phyloP scores from a whole-genome alignment of 2,329 filamentous ascomycete genomes.

The Scytalidium lignicola region DNA sequence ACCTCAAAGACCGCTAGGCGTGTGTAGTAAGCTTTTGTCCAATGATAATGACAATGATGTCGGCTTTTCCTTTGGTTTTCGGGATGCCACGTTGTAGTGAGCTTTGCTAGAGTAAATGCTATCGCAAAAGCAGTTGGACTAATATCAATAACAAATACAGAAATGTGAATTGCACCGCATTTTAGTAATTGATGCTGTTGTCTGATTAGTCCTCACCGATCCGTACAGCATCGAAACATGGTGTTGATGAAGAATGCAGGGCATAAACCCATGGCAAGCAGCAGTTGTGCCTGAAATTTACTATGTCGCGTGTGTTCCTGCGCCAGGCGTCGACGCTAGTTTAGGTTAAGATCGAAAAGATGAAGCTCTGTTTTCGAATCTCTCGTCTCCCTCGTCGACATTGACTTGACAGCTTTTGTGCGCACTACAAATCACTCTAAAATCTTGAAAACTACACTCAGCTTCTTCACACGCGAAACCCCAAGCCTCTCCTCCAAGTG shows the following conservation, averaged over 20 bases:
- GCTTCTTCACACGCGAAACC: neutral
- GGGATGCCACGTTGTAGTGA: too few species aligned
- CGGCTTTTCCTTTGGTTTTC: too few species aligned
- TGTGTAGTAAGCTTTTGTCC: conserved; percentile 1
- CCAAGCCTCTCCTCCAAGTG: neutral
- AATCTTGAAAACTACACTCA: neutral
- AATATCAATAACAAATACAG: too few species aligned
- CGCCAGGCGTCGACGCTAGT: neutral
- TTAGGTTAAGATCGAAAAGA: neutral
- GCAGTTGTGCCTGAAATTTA: neutral
- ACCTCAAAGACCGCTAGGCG: neutral
- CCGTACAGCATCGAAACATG: neutral
- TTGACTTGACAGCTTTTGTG: neutral
- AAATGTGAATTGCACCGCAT: too few species aligned
- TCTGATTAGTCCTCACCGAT: too few species aligned
- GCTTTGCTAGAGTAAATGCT: too few species aligned
- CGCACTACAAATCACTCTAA: neutral
- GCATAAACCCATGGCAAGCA: neutral
- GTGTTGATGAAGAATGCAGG: neutral
- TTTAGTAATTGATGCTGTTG: too few species aligned
- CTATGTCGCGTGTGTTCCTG: neutral
- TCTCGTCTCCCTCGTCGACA: neutral
- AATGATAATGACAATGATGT: conserved; percentile 1
- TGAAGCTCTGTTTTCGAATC: neutral
- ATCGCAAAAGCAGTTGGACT: too few species aligned